Conservation (phyloP, 805 yeast species). For the Ogataea kodamae region DNA sequence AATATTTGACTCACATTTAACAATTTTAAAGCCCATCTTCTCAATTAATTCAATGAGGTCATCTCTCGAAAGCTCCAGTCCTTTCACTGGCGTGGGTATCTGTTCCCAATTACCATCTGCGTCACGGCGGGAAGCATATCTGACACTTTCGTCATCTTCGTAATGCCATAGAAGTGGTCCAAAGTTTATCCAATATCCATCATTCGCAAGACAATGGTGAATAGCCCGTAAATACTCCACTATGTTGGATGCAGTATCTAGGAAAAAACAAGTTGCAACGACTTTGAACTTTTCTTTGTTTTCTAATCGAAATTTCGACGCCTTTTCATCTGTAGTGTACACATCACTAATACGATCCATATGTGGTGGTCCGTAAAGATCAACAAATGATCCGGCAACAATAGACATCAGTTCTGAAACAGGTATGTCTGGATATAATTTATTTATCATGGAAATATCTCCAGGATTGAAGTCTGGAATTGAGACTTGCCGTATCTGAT, state of each 20-base stretch:
- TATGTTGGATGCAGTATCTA: constrained; percentile 61
- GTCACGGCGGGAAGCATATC: constrained; percentile 22
- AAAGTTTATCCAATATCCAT: constrained; percentile 59
- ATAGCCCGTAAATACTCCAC: constrained; percentile 54
- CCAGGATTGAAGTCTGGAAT: constrained; percentile 53
- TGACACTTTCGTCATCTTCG: constrained; percentile 45
- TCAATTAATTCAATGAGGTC: constrained; percentile 48
- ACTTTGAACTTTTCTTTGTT: constrained; percentile 42
- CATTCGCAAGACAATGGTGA: constrained; percentile 39
- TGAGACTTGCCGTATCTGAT: constrained; percentile 47
- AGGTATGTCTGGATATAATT: constrained; percentile 37
- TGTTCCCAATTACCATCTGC: constrained; percentile 23
- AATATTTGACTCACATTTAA: constrained; percentile 41
- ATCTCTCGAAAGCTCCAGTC: constrained; percentile 56
- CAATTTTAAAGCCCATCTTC: constrained; percentile 49
- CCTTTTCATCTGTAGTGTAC: constrained; percentile 37
- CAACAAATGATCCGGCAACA: constrained; percentile 70
- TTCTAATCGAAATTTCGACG: constrained; percentile 39
- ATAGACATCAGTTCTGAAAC: constrained; percentile 59
- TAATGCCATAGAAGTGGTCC: constrained; percentile 75
- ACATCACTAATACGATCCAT: constrained; percentile 33
- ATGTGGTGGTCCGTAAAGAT: constrained; percentile 54
- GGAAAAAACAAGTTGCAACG: constrained; percentile 53
- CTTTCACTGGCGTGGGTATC: constrained; percentile 40
- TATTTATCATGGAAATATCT: constrained; percentile 34